A percentile compares a stretch with the other conserved stretches of the same genome.
These are phyloP conservation scores for Plasmodium sp. DNA, from an alignment of 169 alveolate genomes.

Conservation along the genomic window DNA sequence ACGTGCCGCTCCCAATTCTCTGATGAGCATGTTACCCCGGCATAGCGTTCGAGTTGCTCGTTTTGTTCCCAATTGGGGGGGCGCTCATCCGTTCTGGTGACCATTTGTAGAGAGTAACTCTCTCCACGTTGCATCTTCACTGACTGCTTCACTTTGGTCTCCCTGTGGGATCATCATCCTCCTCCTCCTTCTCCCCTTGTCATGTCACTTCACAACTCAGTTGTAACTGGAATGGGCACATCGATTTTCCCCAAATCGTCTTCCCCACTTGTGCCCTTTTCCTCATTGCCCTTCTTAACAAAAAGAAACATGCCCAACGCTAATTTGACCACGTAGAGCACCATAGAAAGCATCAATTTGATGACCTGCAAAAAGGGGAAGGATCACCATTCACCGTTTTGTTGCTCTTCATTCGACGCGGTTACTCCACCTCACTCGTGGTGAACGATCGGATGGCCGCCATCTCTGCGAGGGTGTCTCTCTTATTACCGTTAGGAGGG, in stretches of 20 bases:
- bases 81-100: not conserved
- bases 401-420: not conserved
- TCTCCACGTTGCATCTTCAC: not conserved
- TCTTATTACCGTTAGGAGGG: constrained; percentile 25
- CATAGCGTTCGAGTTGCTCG: not conserved
- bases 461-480: not conserved
- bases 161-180: not conserved
- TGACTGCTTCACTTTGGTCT: not conserved
- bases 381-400: not conserved
- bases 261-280: not conserved
- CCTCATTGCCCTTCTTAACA: not conserved
- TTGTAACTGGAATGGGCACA: not conserved
- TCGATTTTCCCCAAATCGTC: constrained; percentile 4
- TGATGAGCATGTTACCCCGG: not conserved
- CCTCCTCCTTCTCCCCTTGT: too few species aligned
- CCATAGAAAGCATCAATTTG: constrained; percentile 10
- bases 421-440: not conserved
- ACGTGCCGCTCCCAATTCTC: not conserved
- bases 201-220: constrained; percentile 9
- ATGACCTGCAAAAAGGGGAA: constrained; percentile 13
- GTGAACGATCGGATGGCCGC: not conserved
- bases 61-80: not conserved
- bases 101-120: not conserved
- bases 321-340: constrained; percentile 1
- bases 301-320: not conserved